These are phyloP conservation scores for Leishmania lainsoni DNA, from an alignment of 208 protist species.

Conservation along the genomic window DNA sequence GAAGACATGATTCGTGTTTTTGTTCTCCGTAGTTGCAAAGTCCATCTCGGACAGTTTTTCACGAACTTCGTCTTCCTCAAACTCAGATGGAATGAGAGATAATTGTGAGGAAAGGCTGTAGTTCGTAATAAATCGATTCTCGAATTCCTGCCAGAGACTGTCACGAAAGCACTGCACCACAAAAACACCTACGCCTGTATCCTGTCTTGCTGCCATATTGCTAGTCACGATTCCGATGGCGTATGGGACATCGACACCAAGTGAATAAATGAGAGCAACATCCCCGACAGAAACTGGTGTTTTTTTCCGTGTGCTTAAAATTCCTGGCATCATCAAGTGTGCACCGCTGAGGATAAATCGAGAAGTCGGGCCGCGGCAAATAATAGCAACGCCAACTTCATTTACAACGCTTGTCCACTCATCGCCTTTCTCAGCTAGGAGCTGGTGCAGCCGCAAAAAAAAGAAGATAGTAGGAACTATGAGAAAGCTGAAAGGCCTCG, in stretches of 20 bases:
- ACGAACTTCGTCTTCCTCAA: constrained; percentile 32
- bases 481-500: neutral
- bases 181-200: constrained; percentile 58
- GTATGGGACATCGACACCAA: constrained; percentile 51
- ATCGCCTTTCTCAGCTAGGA: constrained; percentile 25
- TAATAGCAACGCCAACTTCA: constrained; percentile 29
- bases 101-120: constrained; percentile 22
- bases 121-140: constrained; percentile 39
- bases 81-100: constrained; percentile 23
- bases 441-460: constrained; percentile 42
- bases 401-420: constrained; percentile 21
- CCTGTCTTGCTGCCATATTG: constrained; percentile 22
- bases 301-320: constrained; percentile 27
- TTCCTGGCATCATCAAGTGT: constrained; percentile 85
- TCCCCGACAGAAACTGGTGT: constrained; percentile 10
- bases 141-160: constrained; percentile 61
- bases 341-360: constrained; percentile 68
- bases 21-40: neutral
- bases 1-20: neutral
- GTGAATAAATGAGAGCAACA: constrained; percentile 43
- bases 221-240: constrained; percentile 65
- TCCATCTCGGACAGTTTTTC: neutral
- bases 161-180: constrained; percentile 67
- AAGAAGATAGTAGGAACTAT: constrained; percentile 74
- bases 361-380: constrained; percentile 63